Conservation (phyloP, 129 eudicot genomes). For the Dittrichia graveolens region DNA sequence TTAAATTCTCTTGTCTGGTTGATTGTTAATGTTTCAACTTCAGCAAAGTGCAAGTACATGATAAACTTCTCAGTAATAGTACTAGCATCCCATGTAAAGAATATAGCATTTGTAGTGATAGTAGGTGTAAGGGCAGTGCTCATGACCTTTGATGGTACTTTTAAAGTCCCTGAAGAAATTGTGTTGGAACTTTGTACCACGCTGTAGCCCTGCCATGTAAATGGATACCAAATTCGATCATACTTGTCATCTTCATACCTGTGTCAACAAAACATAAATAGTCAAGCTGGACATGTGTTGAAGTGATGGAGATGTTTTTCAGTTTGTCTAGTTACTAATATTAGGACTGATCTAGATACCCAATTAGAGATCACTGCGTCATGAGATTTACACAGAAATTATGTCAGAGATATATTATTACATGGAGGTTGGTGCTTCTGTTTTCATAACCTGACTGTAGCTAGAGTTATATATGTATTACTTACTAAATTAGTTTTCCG, state of each 20-base stretch:
- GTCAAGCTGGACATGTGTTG: background rate
- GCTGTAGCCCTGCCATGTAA: background rate
- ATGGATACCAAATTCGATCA: background rate
- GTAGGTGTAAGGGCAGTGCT: slow-evolving; percentile 25
- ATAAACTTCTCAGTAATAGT: background rate
- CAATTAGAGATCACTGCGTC: too few species aligned
- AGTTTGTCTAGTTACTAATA: too few species aligned
- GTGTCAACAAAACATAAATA: background rate
- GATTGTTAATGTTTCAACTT: slow-evolving; percentile 28
- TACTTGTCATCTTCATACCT: slow-evolving; percentile 44
- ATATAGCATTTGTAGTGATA: background rate
- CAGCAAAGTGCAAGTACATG: slow-evolving; percentile 44
- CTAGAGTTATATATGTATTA: too few species aligned
- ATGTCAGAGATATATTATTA: too few species aligned
- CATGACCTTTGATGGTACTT: slow-evolving; percentile 21
- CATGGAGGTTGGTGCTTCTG: too few species aligned
- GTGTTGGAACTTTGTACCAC: background rate
- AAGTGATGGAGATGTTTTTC: too few species aligned
- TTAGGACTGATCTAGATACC: too few species aligned
- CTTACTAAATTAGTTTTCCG: too few species aligned
- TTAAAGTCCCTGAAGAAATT: background rate
- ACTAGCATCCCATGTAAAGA: background rate
- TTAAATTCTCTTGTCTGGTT: slow-evolving; percentile 41
- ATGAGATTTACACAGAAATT: too few species aligned
- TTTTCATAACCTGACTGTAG: too few species aligned